Conservation (phyloP, 306 rosid genomes). For the Phaseolus lunatus region DNA sequence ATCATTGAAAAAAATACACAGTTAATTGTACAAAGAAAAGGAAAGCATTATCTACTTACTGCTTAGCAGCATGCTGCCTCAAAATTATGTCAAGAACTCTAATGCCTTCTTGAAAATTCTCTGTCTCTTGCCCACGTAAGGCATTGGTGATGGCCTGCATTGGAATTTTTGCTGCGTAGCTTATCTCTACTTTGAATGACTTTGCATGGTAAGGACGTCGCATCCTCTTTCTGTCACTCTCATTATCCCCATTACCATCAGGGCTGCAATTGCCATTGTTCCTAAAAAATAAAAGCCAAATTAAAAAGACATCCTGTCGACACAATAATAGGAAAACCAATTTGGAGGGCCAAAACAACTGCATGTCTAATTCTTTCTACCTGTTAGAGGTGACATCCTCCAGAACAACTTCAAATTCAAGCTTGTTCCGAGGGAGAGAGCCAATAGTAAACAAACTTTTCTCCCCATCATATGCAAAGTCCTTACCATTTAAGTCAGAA, state of each 20-base stretch:
- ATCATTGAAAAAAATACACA: background rate
- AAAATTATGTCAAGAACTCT: slow-evolving; percentile 88
- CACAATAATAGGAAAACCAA: background rate
- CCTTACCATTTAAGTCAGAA: slow-evolving; percentile 72
- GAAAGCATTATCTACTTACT: slow-evolving; percentile 57
- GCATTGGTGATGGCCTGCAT: slow-evolving; percentile 87
- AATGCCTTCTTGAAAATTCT: slow-evolving; percentile 88
- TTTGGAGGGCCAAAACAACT: slow-evolving; percentile 24
- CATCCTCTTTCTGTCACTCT: slow-evolving; percentile 76
- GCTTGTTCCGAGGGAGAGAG: slow-evolving; percentile 85
- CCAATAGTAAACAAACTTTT: slow-evolving; percentile 91
- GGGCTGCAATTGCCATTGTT: slow-evolving; percentile 74
- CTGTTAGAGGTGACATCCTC: slow-evolving; percentile 75
- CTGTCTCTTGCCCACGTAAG: slow-evolving; percentile 87
- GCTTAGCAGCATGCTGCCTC: slow-evolving; percentile 91
- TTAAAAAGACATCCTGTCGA: background rate
- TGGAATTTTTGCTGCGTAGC: slow-evolving; percentile 89
- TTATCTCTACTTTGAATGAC: slow-evolving; percentile 77
- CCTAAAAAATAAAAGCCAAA: slow-evolving; percentile 44
- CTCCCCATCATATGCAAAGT: slow-evolving; percentile 95
- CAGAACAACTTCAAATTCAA: slow-evolving; percentile 77
- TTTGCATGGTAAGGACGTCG: slow-evolving; percentile 73
- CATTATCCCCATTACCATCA: slow-evolving; percentile 68
- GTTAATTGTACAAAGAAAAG: background rate
- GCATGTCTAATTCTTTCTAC: slow-evolving; percentile 44